phyloP scores from a whole-genome alignment of 352 stramenopile species.

The Phytopythium mirpurense region DNA sequence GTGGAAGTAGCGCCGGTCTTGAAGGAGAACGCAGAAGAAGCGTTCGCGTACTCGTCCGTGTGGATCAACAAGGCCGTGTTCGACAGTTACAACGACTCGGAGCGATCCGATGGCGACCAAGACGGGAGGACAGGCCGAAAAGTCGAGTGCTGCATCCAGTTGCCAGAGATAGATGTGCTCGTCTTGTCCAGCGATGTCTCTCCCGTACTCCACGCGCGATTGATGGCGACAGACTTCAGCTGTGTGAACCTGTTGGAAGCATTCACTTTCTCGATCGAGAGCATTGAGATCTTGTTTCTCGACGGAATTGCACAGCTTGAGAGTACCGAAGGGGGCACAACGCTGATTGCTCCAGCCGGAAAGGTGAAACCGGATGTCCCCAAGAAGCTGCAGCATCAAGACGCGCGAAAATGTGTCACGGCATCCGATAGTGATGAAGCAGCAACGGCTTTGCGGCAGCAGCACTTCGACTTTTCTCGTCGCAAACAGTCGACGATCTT shows the following conservation, averaged over 20 bases:
- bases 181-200: slow-evolving; percentile 57
- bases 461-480: slow-evolving; percentile 24
- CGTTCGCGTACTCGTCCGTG: slow-evolving; percentile 36
- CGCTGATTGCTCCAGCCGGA: background rate
- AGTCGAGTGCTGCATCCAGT: slow-evolving; percentile 44
- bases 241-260: slow-evolving; percentile 42
- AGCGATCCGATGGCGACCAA: slow-evolving; percentile 6
- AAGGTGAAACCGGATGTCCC: background rate
- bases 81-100: slow-evolving; percentile 8
- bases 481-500: slow-evolving; percentile 60
- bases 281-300: slow-evolving; percentile 56
- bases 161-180: slow-evolving; percentile 66
- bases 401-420: slow-evolving; percentile 10
- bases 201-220: slow-evolving; percentile 53
- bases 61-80: slow-evolving; percentile 57
- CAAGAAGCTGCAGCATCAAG: slow-evolving; percentile 9
- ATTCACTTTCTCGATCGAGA: slow-evolving; percentile 52
- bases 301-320: slow-evolving; percentile 18
- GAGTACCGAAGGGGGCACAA: too few species aligned
- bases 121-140: slow-evolving; percentile 10
- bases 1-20: slow-evolving; percentile 37
- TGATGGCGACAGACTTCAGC: slow-evolving; percentile 47
- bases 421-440: background rate
- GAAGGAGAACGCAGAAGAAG: slow-evolving; percentile 51
- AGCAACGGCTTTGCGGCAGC: slow-evolving; percentile 17